phyloP scores from a whole-genome alignment of 805 yeast species.

The Wickerhamiella lipophila region DNA sequence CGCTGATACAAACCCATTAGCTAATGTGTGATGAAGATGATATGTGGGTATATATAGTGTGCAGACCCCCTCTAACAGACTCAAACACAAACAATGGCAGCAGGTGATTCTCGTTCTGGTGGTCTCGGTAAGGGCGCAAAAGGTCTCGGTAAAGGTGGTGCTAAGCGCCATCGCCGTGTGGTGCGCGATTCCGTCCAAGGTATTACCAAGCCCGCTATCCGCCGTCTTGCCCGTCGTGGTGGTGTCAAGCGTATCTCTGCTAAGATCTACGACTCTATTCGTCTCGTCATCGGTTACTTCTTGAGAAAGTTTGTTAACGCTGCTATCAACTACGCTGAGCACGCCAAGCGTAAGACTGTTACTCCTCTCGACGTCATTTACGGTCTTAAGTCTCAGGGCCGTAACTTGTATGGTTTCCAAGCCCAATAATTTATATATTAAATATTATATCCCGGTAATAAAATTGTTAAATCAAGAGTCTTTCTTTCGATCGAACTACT shows the following conservation, averaged over 20 bases:
- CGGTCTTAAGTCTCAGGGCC: slow-evolving; percentile 99
- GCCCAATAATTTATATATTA: neutral
- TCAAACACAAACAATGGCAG: slow-evolving; percentile 2
- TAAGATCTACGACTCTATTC: slow-evolving; percentile 95
- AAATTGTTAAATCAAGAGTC: neutral
- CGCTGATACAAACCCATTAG: slow-evolving; percentile 1
- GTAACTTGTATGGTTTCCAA: slow-evolving; percentile 91
- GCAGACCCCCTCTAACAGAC: neutral
- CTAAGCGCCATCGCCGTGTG: slow-evolving; percentile 99
- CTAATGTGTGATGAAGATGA: neutral
- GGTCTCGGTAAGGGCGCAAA: slow-evolving; percentile 99
- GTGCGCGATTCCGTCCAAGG: slow-evolving; percentile 99
- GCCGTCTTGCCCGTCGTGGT: slow-evolving; percentile 99
- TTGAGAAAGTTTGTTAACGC: slow-evolving; percentile 96
- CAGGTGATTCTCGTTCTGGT: slow-evolving; percentile 27
- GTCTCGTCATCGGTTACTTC: slow-evolving; percentile 92
- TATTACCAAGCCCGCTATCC: slow-evolving; percentile 98
- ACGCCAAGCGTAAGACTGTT: slow-evolving; percentile 99
- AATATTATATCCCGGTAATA: neutral
- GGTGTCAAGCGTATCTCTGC: slow-evolving; percentile 99
- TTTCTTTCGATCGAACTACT: too few species aligned
- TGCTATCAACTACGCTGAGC: slow-evolving; percentile 98
- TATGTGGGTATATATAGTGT: neutral
- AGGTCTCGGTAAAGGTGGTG: slow-evolving; percentile 99
- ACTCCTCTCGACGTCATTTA: slow-evolving; percentile 97